Evolutionary conservation across 2,329 filamentous ascomycete species (phyloP), one percentile per base, ranked within the genome.

Genomic region (Botryotinia narcissicola): DNA sequence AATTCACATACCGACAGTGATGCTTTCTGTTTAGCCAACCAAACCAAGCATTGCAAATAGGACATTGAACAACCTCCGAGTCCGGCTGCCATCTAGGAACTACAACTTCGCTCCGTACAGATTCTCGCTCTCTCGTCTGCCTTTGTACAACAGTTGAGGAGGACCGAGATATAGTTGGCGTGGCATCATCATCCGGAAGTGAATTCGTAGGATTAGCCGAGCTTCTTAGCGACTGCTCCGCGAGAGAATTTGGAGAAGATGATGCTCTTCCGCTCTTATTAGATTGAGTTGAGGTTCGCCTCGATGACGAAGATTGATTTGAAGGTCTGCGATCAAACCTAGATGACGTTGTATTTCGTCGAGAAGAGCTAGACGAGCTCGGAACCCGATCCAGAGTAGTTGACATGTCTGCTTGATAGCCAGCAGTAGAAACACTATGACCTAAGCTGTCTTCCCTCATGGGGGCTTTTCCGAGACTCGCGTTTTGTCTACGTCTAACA

Each of bases 61-160:
- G 93, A 81, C 95, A 98, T 75, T 90, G 87, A 1, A 90, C 89
- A 18, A 93, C 94, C 78, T 97, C 94, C 6, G 88, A 86, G 82
- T 98, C 95, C 6, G 94, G 92, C 83, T 98, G 95, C 95, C 95
- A 98, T 73, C 86, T 86, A 1, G 95, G 94, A 59, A 94, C 83
- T 29, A 87, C 83, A 75, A 92, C 59, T 59, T 76, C 66, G 35
- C 44, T 35, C 7, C 18, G 71, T 59, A n/a, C 25, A 44, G 40
- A 29, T 35, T 72, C 71, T 57, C 32, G 63, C 29, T 61, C 71
- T 25, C 71, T 61, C 54, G 35, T 32, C 16, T 69, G 54, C 16
- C 42, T 54, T 40, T 68, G 70, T 35, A 40, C 25, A 68, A 66
- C 29, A 32, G 35, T 48, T 9, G 48, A 68, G 37, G 62, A 37